Base-by-base conservation (phyloP, 2,329 filamentous ascomycete genomes). In the Nigrospora oryzae region DNA sequence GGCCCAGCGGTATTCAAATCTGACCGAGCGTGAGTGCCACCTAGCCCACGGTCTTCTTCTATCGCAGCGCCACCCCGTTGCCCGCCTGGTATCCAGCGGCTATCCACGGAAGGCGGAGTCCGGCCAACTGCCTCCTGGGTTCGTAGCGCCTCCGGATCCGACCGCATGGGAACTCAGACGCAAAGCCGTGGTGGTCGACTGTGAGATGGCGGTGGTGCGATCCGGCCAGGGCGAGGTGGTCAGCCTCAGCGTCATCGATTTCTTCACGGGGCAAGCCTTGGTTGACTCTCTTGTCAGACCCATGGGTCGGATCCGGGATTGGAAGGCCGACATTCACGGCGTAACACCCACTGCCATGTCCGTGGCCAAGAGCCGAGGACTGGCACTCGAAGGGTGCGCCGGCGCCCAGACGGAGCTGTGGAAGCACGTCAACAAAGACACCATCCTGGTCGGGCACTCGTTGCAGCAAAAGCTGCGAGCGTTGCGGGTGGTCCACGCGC, bases 361-460 rank as follows among this genome's bases (percentile, higher is more conserved):
- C 2, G 41, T 44, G 7, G 66, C 66, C 14, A 47, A 54, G 15
- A 40, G 42, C 4, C 37, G 51, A n/a, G 60, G 60, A 0, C 44
- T 60, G 14, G 59, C 61, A 2, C 47, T 74, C 5, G 11, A 46
- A 2, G 65, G 66, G 1, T 70, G 67, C 62, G 37, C 60, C 42
- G 61, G 49, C 5, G 71, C 70, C 2, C 65, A 69, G 2, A 43
- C 50, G 5, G 58, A 56, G 36, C 51, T 75, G 5, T 73, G 62
- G 62, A 52, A 59, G 28, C 57, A 59, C 46, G 62, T 69, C 33
- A 64, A 70, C 45, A 46, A 46, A 0, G 45, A 65, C 10, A 73
- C 71, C 0, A 59, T 74, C 4, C 50, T 75, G 4, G 52, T 73
- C 30, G 71, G 71, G 0, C 71, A 75, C 37, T 57, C 66, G 3